Percentiles rank a stretch among this genome's conserved stretches.
Conservation (phyloP, 169 alveolate species). For the Plasmodium cynomolgi region DNA sequence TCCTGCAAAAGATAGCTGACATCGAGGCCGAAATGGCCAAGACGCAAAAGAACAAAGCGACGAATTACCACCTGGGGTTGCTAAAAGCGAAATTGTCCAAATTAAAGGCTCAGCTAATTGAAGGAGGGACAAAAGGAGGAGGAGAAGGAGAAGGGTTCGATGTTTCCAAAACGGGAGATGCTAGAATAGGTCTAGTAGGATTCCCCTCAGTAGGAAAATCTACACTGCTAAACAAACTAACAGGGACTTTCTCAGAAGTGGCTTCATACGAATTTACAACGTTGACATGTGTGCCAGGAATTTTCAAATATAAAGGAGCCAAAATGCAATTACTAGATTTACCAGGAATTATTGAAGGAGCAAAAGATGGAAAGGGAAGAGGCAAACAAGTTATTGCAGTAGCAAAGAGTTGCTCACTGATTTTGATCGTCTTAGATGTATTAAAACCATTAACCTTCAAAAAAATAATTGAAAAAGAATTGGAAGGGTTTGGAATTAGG, state of each 20-base stretch:
- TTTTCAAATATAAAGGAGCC: conserved; percentile 93
- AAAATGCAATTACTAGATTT: conserved; percentile 96
- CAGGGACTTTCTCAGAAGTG: conserved; percentile 97
- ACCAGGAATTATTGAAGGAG: conserved; percentile 97
- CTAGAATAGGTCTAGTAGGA: conserved; percentile 99
- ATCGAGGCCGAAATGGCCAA: conserved; percentile 98
- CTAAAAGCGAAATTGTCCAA: conserved; percentile 97
- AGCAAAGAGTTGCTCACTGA: conserved; percentile 96
- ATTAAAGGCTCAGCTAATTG: conserved; percentile 95
- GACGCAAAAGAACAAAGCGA: conserved; percentile 99
- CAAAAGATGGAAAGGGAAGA: conserved; percentile 99
- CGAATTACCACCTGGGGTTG: conserved; percentile 97
- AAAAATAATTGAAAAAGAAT: conserved; percentile 93
- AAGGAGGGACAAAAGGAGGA: conserved; percentile 83
- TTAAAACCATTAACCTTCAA: conserved; percentile 94
- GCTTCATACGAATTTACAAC: conserved; percentile 99
- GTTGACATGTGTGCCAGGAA: conserved; percentile 99
- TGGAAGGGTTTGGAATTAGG: conserved; percentile 98
- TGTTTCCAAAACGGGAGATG: conserved; percentile 96
- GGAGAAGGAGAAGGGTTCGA: conserved; percentile 90
- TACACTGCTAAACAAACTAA: conserved; percentile 95
- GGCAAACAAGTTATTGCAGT: conserved; percentile 99
- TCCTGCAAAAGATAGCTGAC: conserved; percentile 94
- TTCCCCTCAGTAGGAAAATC: conserved; percentile 99
- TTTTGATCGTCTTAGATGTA: conserved; percentile 95